These are phyloP conservation scores for Pachysolen tannophilus DNA, from an alignment of 805 yeast genomes.

Conservation along the genomic window DNA sequence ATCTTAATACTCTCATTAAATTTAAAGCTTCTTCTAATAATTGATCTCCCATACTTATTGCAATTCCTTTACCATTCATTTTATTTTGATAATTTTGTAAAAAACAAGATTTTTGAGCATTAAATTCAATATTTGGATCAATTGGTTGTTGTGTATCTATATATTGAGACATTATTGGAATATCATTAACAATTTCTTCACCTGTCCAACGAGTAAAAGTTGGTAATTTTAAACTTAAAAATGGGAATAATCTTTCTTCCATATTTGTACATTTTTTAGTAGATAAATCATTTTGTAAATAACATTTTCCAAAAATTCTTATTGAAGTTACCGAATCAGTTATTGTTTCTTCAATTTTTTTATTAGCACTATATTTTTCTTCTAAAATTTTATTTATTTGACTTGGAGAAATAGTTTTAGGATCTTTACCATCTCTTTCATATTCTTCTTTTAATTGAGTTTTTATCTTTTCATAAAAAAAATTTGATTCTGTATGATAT, in stretches of 20 bases:
- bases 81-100: slow-evolving; percentile 21
- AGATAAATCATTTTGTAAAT: neutral
- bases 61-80: slow-evolving; percentile 44
- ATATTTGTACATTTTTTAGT: slow-evolving; percentile 10
- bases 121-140: neutral
- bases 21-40: slow-evolving; percentile 38
- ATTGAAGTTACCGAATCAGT: neutral
- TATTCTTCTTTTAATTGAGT: neutral
- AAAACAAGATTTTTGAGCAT: slow-evolving; percentile 14
- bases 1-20: slow-evolving; percentile 39
- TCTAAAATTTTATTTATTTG: neutral
- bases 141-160: neutral
- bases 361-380: neutral
- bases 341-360: neutral
- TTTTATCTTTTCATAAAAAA: neutral
- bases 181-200: neutral
- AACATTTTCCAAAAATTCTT: slow-evolving; percentile 1
- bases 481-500: neutral
- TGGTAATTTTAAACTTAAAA: slow-evolving; percentile 23
- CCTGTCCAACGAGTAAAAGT: slow-evolving; percentile 8
- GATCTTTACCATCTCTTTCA: neutral
- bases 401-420: neutral
- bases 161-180: neutral
- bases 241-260: slow-evolving; percentile 20
- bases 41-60: slow-evolving; percentile 40